phyloP scores from a whole-genome alignment of 2,329 filamentous ascomycete genomes.

The Elsinoe australis region DNA sequence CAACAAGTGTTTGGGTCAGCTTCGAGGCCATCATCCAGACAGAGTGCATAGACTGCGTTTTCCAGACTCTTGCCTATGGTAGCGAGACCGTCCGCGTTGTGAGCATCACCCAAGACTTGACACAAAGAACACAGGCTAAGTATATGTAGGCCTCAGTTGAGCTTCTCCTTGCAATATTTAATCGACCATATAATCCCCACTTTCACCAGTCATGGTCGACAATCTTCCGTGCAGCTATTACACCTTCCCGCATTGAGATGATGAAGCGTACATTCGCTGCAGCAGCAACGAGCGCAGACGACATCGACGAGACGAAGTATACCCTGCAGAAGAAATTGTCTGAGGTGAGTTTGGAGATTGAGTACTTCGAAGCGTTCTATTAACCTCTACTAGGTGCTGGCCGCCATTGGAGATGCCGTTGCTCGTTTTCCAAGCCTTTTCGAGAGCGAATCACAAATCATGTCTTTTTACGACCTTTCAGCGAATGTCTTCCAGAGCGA shows the following conservation, averaged over 20 bases:
- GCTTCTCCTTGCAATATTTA: constrained; percentile 33
- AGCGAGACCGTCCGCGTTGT: constrained; percentile 55
- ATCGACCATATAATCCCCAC: constrained; percentile 53
- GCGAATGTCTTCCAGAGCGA: constrained; percentile 72
- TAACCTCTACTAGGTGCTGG: no score
- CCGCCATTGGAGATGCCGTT: constrained; percentile 74
- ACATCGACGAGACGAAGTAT: constrained; percentile 88
- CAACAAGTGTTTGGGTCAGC: constrained; percentile 79
- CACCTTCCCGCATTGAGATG: constrained; percentile 26
- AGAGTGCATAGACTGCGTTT: constrained; percentile 62
- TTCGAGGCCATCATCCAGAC: constrained; percentile 70
- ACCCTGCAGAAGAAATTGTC: constrained; percentile 87
- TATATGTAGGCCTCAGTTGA: constrained; percentile 47
- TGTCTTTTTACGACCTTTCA: constrained; percentile 70
- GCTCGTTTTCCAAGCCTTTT: constrained; percentile 62
- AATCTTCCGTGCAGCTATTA: constrained; percentile 26
- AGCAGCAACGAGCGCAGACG: constrained; percentile 43
- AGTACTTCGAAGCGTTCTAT: no score
- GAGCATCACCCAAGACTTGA: neutral
- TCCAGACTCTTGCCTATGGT: constrained; percentile 60
- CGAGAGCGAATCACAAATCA: constrained; percentile 59
- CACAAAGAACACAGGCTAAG: constrained; percentile 23
- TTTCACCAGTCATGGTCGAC: constrained; percentile 48
- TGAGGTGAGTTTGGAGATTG: no score
- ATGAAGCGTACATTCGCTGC: constrained; percentile 28